Evolutionary conservation across 192 early-diverging fungal species (phyloP), one percentile per base, ranked within the genome.

Genomic region (Chytriomyces sp.): DNA sequence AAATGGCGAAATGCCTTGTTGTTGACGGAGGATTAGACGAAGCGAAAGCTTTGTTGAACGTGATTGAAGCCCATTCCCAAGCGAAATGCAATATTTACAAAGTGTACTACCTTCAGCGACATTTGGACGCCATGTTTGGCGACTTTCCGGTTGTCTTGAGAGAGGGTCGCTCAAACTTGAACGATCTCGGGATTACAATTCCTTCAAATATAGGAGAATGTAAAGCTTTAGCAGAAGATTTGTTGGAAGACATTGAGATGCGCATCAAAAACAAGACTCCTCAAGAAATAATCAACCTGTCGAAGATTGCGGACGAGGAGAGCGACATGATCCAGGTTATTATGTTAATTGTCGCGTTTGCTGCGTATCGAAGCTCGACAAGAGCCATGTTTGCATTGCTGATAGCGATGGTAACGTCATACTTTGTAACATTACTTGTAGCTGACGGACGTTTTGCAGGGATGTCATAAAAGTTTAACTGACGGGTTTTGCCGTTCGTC

Each of bases 1-100:
- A 53, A 7, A 7, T 78, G 25, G 76, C 68, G 10, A 73, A 78
- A 55, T 63, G 77, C 25, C 30, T 54, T 30, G 72, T 75, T 55
- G 69, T 77, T 5, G 77, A 79, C 34, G 71, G 75, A 22, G 37
- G 41, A 1, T 75, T 75, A 40, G 75, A 77, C 4, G 68, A 80
- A 22, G 76, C 80, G 12, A 59, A 32, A 17, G 36, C 33, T 6
- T 19, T 75, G 17, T 39, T 77, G 54, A 71, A 67, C 34, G 56
- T 39, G 5, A 59, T 81, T 26, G 56, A 59, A 33, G 19, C 22
- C 2, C 57, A 68, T n/a, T 61, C 76, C 2, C 59, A 55, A 38
- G 37, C 40, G 1, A 40, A 70, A 40, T 41, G 25, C 14, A 22
- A 59, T 31, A 59, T 59, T n/a, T 70, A 39, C 38, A 57, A 59